Percentiles rank a stretch among this genome's conserved stretches.
Evolutionary conservation across 2,329 filamentous ascomycete genomes (phyloP).

Genomic region (Trichoderma harzianum): DNA sequence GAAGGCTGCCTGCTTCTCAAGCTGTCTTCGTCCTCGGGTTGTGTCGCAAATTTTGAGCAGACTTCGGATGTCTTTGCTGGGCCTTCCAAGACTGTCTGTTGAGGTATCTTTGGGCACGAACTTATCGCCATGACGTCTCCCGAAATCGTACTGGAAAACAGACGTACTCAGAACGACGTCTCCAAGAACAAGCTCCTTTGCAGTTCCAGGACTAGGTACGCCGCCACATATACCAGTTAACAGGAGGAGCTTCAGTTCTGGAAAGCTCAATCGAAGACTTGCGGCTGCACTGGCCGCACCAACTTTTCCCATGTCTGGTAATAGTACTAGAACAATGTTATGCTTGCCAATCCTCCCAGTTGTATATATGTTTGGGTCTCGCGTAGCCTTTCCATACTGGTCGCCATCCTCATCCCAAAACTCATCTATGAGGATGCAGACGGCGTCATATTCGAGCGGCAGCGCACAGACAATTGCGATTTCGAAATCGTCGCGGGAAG

Average conservation of each 20-base stretch:
- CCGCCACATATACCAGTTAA: background rate
- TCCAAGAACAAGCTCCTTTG: background rate
- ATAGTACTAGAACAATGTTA: background rate
- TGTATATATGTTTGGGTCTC: background rate
- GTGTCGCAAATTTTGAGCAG: background rate
- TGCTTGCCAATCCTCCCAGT: background rate
- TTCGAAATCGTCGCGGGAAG: background rate
- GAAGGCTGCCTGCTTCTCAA: background rate
- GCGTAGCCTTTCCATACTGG: background rate
- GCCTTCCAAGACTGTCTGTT: background rate
- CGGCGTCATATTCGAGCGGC: background rate
- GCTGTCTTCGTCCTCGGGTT: background rate
- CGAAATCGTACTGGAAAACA: background rate
- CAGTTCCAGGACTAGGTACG: background rate
- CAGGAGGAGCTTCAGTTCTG: background rate
- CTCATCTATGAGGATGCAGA: background rate
- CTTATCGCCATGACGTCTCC: background rate
- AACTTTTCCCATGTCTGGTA: background rate
- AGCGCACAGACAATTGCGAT: background rate
- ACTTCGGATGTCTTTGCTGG: background rate
- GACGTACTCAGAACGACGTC: background rate
- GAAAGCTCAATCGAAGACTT: background rate
- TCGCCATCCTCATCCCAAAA: background rate
- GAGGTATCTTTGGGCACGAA: background rate
- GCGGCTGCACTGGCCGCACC: background rate